Evolutionary conservation across 179 eudicot species (phyloP).

Genomic region (Vitellaria paradoxa): DNA sequence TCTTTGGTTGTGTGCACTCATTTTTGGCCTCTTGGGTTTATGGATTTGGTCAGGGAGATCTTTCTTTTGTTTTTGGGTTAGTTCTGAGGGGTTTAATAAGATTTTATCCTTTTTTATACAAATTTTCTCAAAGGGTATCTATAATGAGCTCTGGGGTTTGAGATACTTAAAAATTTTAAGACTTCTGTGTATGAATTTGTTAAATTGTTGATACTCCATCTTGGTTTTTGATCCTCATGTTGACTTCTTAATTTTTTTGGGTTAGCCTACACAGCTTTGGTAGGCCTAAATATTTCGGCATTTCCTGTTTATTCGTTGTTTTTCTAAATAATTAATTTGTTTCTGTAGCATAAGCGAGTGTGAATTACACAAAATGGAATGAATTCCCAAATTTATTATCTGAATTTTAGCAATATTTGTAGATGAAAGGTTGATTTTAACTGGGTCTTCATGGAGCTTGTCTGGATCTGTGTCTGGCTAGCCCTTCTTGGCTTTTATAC

Average conservation of each 20-base stretch:
- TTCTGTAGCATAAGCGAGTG: not conserved
- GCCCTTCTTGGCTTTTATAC: not conserved
- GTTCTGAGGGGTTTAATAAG: not conserved
- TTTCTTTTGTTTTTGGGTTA: not conserved
- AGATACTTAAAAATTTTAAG: not conserved
- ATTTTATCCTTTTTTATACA: not conserved
- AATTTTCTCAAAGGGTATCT: not conserved
- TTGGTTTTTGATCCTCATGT: not conserved
- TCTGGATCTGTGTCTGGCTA: constrained; percentile 1
- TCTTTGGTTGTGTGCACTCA: not conserved
- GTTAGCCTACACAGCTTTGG: not conserved
- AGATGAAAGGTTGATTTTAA: not conserved
- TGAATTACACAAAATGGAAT: not conserved
- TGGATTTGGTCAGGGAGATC: not conserved
- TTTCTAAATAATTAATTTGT: not conserved
- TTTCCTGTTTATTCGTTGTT: not conserved
- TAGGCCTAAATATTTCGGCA: not conserved
- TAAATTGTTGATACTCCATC: constrained; percentile 2
- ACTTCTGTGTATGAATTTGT: not conserved
- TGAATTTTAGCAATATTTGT: not conserved
- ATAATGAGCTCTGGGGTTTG: not conserved
- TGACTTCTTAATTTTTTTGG: not conserved
- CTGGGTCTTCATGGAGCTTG: not conserved
- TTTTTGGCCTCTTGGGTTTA: not conserved
- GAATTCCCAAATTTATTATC: not conserved